Evolutionary conservation across 2,329 filamentous ascomycete species (phyloP), one percentile per base, ranked within the genome.

Genomic region (Grosmannia clavigera): DNA sequence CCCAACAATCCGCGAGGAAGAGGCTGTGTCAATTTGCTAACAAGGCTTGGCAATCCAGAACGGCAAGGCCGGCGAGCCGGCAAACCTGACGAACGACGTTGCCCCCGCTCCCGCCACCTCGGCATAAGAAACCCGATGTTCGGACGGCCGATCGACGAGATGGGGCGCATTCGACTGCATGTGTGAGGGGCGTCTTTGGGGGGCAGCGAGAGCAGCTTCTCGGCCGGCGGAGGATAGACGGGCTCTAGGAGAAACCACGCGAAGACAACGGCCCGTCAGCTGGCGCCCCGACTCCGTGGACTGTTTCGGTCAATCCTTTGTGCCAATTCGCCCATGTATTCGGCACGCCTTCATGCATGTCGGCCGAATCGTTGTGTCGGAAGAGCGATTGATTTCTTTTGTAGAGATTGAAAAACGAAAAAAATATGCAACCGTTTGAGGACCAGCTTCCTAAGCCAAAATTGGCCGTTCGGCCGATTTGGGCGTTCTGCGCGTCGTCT

Each of bases 1-100:
- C 19, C 43, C 19, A 7, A 46, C 6, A 19, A 5, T 3, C 31
- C 31, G 7, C 5, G 16, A 46, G 43, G 43, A 22, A 53, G 51
- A 29, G 16, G 16, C 27, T 29, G 16, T 33, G 22, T 14, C 38
- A 69, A 59, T 43, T 50, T n/a, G 14, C 50, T 50, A n/a, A 35
- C 33, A 16, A 48, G 16, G 7, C 16, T 4, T 50, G 9, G 3
- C 56, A 74, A 75, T 14, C 0, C 40, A 97, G 94, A 90, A 91
- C 78, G 94, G 94, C 81, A 96, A 96, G 85, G 90, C 95, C 80
- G 88, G 90, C 73, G 92, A 97, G 55, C 67, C 79, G 71, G 88
- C 89, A 83, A 84, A 80, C 73, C 78, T 96, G 67, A 83, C 74
- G 59, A 74, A 79, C 51, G 81, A 80, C 69, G 83, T 2, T 10